These are phyloP conservation scores for Mortierella sp. DNA, from an alignment of 371 early-diverging fungal species.

Conservation along the genomic window DNA sequence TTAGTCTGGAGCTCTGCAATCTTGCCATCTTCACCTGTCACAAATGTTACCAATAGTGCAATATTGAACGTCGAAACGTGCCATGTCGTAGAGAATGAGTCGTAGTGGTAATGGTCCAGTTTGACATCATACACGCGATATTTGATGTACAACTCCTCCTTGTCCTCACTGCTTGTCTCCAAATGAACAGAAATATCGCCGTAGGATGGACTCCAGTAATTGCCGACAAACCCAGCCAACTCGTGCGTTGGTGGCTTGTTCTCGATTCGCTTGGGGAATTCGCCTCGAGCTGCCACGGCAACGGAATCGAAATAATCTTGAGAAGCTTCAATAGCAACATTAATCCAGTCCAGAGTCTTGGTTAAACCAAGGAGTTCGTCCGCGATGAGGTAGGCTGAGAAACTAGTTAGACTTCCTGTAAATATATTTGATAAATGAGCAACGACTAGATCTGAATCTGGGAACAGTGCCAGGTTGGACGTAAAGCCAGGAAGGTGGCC, in stretches of 20 bases:
- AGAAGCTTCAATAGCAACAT: neutral
- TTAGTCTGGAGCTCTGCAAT: no score
- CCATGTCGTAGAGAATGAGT: neutral
- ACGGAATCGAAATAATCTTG: no score
- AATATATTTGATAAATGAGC: conserved; percentile 17
- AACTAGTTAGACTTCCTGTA: conserved; percentile 3
- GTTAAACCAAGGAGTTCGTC: conserved; percentile 26
- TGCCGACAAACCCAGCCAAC: conserved; percentile 15
- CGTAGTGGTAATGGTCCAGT: conserved; percentile 27
- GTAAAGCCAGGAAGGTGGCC: conserved; percentile 13
- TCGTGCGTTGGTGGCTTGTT: no score
- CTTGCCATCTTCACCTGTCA: no score
- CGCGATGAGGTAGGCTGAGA: conserved; percentile 14
- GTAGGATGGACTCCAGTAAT: conserved; percentile 14
- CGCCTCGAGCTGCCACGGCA: no score
- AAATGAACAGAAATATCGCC: conserved; percentile 4
- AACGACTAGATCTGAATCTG: conserved; percentile 27
- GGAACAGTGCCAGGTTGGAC: conserved; percentile 19
- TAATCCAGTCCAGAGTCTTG: conserved; percentile 22
- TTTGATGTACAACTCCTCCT: conserved; percentile 10
- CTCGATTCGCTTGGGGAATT: neutral
- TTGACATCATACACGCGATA: neutral
- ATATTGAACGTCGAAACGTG: no score
- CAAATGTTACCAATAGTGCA: no score
- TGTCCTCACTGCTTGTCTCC: neutral